Evolutionary conservation across 805 yeast genomes (phyloP).

Genomic region (Helenozyma baotianmanensis): DNA sequence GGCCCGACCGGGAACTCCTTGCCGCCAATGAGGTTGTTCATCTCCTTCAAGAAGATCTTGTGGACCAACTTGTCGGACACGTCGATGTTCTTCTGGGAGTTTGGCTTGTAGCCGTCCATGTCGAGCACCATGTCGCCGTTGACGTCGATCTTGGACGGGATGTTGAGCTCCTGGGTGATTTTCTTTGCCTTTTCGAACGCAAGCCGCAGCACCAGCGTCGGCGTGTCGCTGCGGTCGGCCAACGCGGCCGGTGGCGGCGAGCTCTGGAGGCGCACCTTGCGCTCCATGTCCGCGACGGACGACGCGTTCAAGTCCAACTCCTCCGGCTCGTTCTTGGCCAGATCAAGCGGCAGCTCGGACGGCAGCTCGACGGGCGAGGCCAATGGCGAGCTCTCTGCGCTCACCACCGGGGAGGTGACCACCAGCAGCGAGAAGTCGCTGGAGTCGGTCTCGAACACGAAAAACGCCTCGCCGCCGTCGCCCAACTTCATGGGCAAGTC

Average conservation of each 20-base stretch:
- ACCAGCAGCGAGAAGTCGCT: constrained; percentile 68
- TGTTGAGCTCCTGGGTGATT: constrained; percentile 66
- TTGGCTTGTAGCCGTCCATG: constrained; percentile 94
- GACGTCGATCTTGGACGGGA: constrained; percentile 81
- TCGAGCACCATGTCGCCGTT: constrained; percentile 89
- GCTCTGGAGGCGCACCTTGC: constrained; percentile 22
- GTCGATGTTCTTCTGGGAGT: constrained; percentile 63
- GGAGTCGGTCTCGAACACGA: constrained; percentile 78
- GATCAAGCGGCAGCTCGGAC: constrained; percentile 1
- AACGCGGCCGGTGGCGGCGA: constrained; percentile 16
- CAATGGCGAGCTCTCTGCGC: constrained; percentile 61
- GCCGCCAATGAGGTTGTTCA: constrained; percentile 28
- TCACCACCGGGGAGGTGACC: constrained; percentile 81
- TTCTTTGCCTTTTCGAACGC: constrained; percentile 57
- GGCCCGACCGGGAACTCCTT: constrained; percentile 9
- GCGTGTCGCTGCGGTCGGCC: constrained; percentile 13
- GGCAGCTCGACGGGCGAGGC: constrained; percentile 26
- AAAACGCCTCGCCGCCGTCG: constrained; percentile 97
- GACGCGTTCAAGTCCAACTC: constrained; percentile 27
- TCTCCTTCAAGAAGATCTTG: constrained; percentile 71
- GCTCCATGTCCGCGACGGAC: constrained; percentile 22
- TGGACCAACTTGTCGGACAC: constrained; percentile 73
- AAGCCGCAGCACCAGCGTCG: constrained; percentile 14
- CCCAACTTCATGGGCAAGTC: constrained; percentile 93
- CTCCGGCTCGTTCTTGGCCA: constrained; percentile 24